Conservation (phyloP, 169 alveolate genomes). For the Cryptosporidium viatorum region DNA sequence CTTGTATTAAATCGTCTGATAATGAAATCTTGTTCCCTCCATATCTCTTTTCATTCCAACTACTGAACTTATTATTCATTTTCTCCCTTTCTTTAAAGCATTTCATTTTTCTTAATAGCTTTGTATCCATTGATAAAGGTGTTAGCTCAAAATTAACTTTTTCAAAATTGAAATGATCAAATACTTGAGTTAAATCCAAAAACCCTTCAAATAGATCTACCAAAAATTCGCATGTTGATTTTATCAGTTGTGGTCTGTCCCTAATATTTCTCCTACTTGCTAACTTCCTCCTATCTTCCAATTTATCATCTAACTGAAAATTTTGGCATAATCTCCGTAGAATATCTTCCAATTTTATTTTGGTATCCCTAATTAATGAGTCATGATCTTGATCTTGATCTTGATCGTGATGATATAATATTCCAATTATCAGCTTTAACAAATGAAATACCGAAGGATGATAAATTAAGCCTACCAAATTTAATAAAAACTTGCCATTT, state of each 20-base stretch:
- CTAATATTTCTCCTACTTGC: neutral
- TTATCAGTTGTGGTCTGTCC: neutral
- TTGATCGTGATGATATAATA: neutral
- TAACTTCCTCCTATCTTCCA: neutral
- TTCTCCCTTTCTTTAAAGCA: neutral
- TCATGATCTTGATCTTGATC: conserved; percentile 8
- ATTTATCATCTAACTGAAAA: neutral
- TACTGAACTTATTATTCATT: neutral
- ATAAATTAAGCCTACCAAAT: neutral
- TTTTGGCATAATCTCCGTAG: neutral
- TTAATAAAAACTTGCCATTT: neutral
- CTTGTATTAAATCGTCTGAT: neutral
- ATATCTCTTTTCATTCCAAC: neutral
- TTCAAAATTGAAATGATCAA: neutral
- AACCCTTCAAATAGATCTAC: neutral
- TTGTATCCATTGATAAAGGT: conserved; percentile 1
- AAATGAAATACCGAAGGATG: conserved; percentile 43
- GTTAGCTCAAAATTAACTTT: neutral
- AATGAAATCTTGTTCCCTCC: neutral
- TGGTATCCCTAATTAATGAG: neutral
- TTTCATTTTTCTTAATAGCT: neutral
- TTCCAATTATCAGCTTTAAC: conserved; percentile 20
- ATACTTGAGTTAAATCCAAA: neutral
- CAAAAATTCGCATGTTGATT: neutral
- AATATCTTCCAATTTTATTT: neutral